Evolutionary conservation across 1,284 basidiomycete genomes (phyloP), one percentile per base, ranked within the genome.

Genomic region (Somion occarium): DNA sequence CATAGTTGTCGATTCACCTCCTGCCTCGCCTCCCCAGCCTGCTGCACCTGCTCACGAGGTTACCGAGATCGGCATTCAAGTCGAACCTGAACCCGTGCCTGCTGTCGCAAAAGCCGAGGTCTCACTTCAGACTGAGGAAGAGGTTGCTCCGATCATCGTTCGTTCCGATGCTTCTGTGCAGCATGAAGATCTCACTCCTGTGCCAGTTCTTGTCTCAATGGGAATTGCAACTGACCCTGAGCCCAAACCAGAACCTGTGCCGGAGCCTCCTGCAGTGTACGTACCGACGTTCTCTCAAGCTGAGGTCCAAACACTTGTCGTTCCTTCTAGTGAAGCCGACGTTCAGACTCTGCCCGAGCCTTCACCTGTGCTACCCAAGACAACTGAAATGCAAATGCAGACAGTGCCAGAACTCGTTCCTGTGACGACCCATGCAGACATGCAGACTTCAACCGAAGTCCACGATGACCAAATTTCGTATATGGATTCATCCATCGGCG

Each of bases 71-170:
- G 75, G 73, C 24, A 62, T 75, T 22, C 78, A 80, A 58, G 74
- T 70, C 11, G 74, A 78, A 15, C 70, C 71, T 7, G 73, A 72
- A 54, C 71, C 72, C 26, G 60, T 64, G n/a, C 65, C 67, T 22
- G 66, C 67, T 37, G 18, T 41, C 39, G 39, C 19, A 9, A 65
- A 61, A 5, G 59, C 62, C n/a, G 75, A 82, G 11, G 69, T 68
- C 51, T 72, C 73, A 9, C 70, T 76, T 54, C 82, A 85, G 61
- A 83, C 79, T 1, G 73, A 76, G 30, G 67, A 65, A n/a, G 69
- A 65, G 50, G 44, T 51, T 39, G 46, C 50, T 11, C 56, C 56
- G 2, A 38, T 46, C 11, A 24, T 38, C 9, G 19, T 23, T 24
- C 59, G 54, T 56, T 50, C 63, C 3, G 75, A 79, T 44, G 68